Base-by-base conservation (phyloP, 2,329 filamentous ascomycete species). In the Cladorrhinum sp. region DNA sequence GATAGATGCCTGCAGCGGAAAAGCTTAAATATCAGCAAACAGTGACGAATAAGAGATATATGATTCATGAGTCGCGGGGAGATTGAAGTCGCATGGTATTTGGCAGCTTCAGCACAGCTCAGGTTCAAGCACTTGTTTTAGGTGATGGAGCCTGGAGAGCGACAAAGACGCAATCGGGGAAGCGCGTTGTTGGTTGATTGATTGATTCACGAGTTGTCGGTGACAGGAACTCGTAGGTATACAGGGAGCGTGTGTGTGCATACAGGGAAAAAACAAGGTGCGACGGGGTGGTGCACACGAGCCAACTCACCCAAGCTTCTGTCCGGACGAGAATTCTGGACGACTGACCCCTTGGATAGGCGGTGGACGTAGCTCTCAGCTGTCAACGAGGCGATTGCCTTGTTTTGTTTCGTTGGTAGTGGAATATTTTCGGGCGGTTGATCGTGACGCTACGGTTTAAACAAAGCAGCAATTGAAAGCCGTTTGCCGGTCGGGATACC, bases 281-380 rank as follows among this genome's bases (percentile, higher is more conserved):
- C 21, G 21, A 30, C 24, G 48, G 48, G 23, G 30, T 10, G 55
- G 52, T n/a, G 20, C 57, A 62, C 62, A 61, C 52, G 60, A 62
- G 59, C 54, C 58, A 61, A 65, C 64, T 65, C 58, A 65, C 64
- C 58, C 33, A 54, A 18, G 53, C 33, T 49, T 59, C 21, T 53
- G 48, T 55, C 42, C 33, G n/a, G 33, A 42, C 53, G 53, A 42
- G 20, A 55, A 42, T 24, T 36, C 23, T 23, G 33, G 24, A 42
- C 20, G 53, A 18, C 20, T 42, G 53, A 39, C 33, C 21, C 53
- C 33, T 55, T 18, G 53, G 51, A 57, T 50, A 58, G 57, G 61
- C 58, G 61, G 59, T 65, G 61, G 61, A 58, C 59, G 59, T 59
- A 65, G 57, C 61, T 55, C 36, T 63, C 54, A 57, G 59, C 55